Conservation (phyloP, 352 stramenopile species). For the Pythium brassicae region DNA sequence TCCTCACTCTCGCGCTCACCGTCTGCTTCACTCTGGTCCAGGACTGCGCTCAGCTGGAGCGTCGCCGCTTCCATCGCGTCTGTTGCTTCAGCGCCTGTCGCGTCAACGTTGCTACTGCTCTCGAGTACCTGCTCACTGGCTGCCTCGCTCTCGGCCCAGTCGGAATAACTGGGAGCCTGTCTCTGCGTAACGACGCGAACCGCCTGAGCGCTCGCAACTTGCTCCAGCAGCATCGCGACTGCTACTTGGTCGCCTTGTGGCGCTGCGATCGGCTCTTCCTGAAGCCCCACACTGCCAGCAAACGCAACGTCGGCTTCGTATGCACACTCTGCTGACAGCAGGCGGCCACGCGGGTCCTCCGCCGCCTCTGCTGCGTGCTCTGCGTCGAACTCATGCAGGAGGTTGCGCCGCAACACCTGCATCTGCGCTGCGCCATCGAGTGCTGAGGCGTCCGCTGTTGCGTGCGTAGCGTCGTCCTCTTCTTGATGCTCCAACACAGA, state of each 20-base stretch:
- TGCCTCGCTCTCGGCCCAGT: too few species aligned
- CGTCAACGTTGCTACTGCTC: too few species aligned
- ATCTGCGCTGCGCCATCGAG: background rate
- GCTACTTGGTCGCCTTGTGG: background rate
- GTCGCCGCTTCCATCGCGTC: background rate
- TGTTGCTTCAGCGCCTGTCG: background rate
- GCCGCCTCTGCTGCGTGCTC: background rate
- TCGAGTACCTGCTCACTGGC: too few species aligned
- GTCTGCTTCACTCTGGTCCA: background rate
- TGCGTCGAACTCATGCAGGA: background rate
- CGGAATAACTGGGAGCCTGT: background rate
- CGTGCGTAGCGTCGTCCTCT: background rate
- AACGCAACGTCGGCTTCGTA: background rate
- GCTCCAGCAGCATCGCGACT: slow-evolving; percentile 1
- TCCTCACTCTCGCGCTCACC: background rate
- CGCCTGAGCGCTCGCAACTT: background rate
- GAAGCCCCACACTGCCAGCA: background rate
- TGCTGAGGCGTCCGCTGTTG: background rate
- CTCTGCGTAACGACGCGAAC: background rate
- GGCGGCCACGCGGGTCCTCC: too few species aligned
- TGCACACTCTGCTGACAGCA: too few species aligned
- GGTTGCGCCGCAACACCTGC: background rate
- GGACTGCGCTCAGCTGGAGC: background rate
- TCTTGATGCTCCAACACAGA: background rate
- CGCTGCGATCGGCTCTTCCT: background rate